Conservation (phyloP, 129 eudicot species). For the Chrysanthemum makinoi region DNA sequence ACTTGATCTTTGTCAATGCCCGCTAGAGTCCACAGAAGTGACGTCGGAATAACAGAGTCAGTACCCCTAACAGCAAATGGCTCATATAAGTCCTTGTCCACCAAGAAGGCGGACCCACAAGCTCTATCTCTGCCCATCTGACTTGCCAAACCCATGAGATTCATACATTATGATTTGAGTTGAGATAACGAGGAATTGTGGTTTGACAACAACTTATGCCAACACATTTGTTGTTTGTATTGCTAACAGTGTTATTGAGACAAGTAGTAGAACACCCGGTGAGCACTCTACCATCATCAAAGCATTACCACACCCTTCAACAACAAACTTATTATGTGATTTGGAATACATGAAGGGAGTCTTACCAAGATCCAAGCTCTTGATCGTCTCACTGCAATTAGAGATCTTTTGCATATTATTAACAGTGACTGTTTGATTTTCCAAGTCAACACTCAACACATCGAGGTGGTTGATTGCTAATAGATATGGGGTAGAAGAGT, state of each 20-base stretch:
- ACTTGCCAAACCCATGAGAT: neutral
- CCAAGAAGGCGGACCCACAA: neutral
- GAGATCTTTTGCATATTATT: neutral
- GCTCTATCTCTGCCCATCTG: neutral
- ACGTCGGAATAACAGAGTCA: too few species aligned
- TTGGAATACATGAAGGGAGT: slow-evolving; percentile 17
- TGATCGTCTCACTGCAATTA: neutral
- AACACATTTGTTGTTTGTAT: neutral
- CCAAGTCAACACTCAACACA: neutral
- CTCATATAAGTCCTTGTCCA: neutral
- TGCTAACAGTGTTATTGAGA: neutral
- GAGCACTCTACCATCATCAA: neutral
- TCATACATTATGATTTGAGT: neutral
- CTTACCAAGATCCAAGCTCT: neutral
- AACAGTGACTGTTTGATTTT: neutral
- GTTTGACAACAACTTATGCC: slow-evolving; percentile 18
- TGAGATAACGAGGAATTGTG: slow-evolving; percentile 15
- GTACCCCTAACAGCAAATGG: too few species aligned
- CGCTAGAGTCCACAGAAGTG: too few species aligned
- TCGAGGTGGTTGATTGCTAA: neutral
- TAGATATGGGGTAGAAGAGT: neutral
- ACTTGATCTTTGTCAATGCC: too few species aligned
- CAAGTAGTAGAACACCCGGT: slow-evolving; percentile 13
- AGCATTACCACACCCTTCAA: neutral
- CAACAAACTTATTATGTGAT: neutral